Evolutionary conservation across 139 green algal genomes (phyloP).

Genomic region (Zygnema circumcarinatum): DNA sequence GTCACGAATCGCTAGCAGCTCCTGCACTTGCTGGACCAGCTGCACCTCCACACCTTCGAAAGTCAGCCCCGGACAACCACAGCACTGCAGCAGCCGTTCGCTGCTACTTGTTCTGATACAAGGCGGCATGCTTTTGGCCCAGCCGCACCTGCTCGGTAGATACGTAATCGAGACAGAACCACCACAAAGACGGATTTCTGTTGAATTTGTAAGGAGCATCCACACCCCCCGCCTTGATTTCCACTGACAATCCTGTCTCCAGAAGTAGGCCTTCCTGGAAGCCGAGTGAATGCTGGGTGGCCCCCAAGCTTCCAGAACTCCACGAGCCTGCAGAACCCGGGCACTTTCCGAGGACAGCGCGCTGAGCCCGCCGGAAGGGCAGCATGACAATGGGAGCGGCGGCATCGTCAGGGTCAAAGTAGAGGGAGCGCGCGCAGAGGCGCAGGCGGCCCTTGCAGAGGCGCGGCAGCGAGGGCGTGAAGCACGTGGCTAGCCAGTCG

Average conservation of each 20-base stretch:
- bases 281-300: neutral
- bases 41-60: constrained; percentile 3
- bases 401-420: constrained; percentile 47
- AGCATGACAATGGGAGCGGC: constrained; percentile 28
- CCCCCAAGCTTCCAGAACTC: neutral
- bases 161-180: constrained; percentile 36
- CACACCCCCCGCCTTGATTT: constrained; percentile 34
- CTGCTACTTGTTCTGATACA: neutral
- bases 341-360: neutral
- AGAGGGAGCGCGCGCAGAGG: constrained; percentile 24
- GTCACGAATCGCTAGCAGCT: constrained; percentile 1
- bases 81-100: neutral
- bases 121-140: too few relatives aligned
- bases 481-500: constrained; percentile 48
- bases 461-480: neutral
- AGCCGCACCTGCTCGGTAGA: constrained; percentile 18
- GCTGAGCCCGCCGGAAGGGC: neutral
- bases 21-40: constrained; percentile 18
- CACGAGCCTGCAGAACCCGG: neutral
- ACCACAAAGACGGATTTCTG: constrained; percentile 25
- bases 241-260: constrained; percentile 17
- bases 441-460: constrained; percentile 25
- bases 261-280: constrained; percentile 21
- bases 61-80: neutral
- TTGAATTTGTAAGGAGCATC: constrained; percentile 53